A percentile compares a stretch with the other conserved stretches of the same genome.
Conservation (phyloP, 805 yeast species). For the Yarrowia divulgata region DNA sequence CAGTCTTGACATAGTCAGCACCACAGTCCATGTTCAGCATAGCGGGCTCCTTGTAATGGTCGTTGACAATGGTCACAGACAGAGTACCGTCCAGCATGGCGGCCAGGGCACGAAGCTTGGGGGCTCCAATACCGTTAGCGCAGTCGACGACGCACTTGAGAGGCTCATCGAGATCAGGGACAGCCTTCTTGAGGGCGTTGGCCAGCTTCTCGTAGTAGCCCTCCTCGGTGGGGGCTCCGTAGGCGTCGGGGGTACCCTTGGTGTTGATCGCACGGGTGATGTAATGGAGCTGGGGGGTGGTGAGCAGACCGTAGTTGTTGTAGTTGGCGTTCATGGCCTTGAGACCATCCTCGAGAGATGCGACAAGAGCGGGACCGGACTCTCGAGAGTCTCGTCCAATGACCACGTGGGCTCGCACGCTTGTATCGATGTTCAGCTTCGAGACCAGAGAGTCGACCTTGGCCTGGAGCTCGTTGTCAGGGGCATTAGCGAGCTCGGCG, state of each 20-base stretch:
- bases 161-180: constrained; percentile 50
- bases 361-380: constrained; percentile 72
- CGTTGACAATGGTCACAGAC: constrained; percentile 58
- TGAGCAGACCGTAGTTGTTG: constrained; percentile 70
- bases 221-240: constrained; percentile 67
- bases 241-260: constrained; percentile 51
- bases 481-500: constrained; percentile 78
- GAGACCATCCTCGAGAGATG: constrained; percentile 69
- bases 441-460: constrained; percentile 53
- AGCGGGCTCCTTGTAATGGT: constrained; percentile 59
- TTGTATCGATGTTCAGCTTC: constrained; percentile 57
- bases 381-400: constrained; percentile 90
- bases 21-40: constrained; percentile 83
- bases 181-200: constrained; percentile 58
- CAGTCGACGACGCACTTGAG: constrained; percentile 73
- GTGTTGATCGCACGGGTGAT: constrained; percentile 78
- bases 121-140: constrained; percentile 98
- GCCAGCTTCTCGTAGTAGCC: constrained; percentile 76
- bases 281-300: constrained; percentile 96
- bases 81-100: constrained; percentile 54
- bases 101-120: constrained; percentile 63
- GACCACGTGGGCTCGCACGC: constrained; percentile 57
- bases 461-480: constrained; percentile 55
- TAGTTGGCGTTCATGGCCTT: constrained; percentile 55
- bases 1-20: constrained; percentile 93